Percentiles rank a stretch among this genome's conserved stretches.
phyloP scores from a whole-genome alignment of 306 rosid genomes.

The Castanea crenata region DNA sequence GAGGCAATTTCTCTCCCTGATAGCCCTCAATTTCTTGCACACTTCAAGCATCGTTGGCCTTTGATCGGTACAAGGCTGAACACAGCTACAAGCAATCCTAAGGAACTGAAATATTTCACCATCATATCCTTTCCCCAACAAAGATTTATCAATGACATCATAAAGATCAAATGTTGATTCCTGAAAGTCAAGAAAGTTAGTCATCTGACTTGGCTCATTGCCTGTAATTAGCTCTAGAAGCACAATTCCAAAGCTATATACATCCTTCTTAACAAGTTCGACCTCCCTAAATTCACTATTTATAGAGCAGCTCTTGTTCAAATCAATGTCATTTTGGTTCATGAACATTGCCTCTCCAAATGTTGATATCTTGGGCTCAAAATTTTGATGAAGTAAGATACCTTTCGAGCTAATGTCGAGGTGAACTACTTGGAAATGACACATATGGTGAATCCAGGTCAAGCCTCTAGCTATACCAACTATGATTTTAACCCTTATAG shows the following conservation, averaged over 20 bases:
- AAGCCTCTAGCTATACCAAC: conserved; percentile 39
- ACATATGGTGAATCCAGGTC: conserved; percentile 37
- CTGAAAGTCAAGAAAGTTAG: background rate
- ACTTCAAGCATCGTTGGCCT: conserved; percentile 44
- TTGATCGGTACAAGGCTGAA: conserved; percentile 14
- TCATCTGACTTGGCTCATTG: conserved; percentile 4
- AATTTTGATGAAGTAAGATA: conserved; percentile 28
- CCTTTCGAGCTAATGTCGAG: conserved; percentile 13
- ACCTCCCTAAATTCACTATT: conserved; percentile 8
- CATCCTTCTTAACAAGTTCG: conserved; percentile 32
- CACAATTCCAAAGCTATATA: conserved; percentile 35
- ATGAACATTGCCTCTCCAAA: conserved; percentile 24
- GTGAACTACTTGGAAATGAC: conserved; percentile 19
- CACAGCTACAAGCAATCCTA: conserved; percentile 32
- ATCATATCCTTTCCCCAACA: conserved; percentile 23
- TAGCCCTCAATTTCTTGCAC: conserved; percentile 12
- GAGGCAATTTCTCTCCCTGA: conserved; percentile 2
- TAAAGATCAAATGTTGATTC: background rate
- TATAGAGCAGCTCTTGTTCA: background rate
- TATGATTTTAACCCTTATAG: conserved; percentile 14
- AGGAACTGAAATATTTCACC: conserved; percentile 21
- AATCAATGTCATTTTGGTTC: no score
- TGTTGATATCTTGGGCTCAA: conserved; percentile 41
- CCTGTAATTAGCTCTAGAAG: conserved; percentile 35
- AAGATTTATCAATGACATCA: conserved; percentile 18